Percentiles rank a stretch among this genome's conserved stretches.
phyloP scores from a whole-genome alignment of 306 rosid genomes.

The Rosa rugosa region DNA sequence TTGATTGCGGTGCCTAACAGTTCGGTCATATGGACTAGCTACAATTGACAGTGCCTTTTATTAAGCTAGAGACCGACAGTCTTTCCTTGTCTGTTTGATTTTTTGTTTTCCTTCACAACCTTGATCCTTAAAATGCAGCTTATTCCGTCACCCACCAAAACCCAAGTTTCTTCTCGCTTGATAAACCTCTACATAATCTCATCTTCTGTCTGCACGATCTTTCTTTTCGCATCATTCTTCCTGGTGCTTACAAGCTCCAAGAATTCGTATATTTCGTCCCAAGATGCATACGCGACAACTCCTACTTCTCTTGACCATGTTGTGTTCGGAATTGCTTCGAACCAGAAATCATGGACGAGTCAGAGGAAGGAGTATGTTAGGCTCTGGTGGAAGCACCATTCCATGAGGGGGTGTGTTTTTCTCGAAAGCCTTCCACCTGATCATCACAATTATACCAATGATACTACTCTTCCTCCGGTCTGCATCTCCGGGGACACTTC shows the following conservation, averaged over 20 bases:
- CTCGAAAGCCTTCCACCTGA: constrained; percentile 46
- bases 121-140: constrained; percentile 45
- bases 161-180: constrained; percentile 31
- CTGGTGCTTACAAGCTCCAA: constrained; percentile 33
- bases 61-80: neutral
- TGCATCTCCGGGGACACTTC: constrained; percentile 72
- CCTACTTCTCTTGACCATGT: constrained; percentile 58
- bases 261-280: constrained; percentile 10
- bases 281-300: constrained; percentile 38
- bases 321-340: constrained; percentile 86
- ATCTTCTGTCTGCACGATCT: constrained; percentile 52
- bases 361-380: constrained; percentile 54
- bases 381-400: constrained; percentile 70
- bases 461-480: constrained; percentile 62
- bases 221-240: constrained; percentile 46
- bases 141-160: constrained; percentile 42
- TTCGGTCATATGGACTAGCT: neutral
- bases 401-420: constrained; percentile 74
- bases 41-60: neutral
- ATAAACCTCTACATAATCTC: constrained; percentile 44
- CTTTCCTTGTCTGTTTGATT: neutral
- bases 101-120: neutral
- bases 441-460: constrained; percentile 20
- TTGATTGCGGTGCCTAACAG: constrained; percentile 26
- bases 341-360: constrained; percentile 49